A percentile compares a stretch with the other conserved stretches of the same genome.
phyloP scores from a whole-genome alignment of 2,329 filamentous ascomycete species.

The Aspergillus calidoustus region DNA sequence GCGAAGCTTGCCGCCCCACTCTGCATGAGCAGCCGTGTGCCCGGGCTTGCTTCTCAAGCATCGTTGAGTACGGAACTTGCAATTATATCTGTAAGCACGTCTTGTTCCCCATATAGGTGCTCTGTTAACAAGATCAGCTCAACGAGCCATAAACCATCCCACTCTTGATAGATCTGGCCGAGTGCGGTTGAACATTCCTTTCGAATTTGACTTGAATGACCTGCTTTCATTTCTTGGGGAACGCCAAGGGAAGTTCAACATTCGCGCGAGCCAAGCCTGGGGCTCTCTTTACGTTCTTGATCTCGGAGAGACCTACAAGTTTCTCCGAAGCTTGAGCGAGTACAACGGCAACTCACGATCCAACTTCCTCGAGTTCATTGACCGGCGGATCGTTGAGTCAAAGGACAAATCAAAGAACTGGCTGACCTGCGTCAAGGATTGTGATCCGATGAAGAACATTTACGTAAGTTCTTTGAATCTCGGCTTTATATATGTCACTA shows the following conservation, averaged over 20 bases:
- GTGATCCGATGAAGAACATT: constrained; percentile 45
- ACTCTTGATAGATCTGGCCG: constrained; percentile 41
- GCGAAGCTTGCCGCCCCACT: constrained; percentile 47
- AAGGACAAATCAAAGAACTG: constrained; percentile 52
- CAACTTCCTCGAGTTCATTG: constrained; percentile 51
- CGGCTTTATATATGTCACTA: background rate
- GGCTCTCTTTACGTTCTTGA: constrained; percentile 49
- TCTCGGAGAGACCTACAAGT: constrained; percentile 47
- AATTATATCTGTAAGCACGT: constrained; percentile 50
- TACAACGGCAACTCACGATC: constrained; percentile 44
- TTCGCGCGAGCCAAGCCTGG: constrained; percentile 49
- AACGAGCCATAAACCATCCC: constrained; percentile 49
- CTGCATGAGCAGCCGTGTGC: constrained; percentile 50
- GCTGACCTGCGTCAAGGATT: constrained; percentile 47
- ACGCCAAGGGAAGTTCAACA: constrained; percentile 49
- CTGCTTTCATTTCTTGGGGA: constrained; percentile 43
- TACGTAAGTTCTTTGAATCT: constrained; percentile 40
- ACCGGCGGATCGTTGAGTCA: constrained; percentile 49
- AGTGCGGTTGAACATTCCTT: constrained; percentile 47
- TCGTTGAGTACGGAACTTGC: constrained; percentile 50
- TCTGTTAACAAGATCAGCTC: constrained; percentile 39
- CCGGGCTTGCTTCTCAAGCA: constrained; percentile 49
- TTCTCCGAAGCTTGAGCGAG: constrained; percentile 43
- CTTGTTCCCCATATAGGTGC: constrained; percentile 4
- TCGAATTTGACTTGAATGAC: constrained; percentile 44